Evolutionary conservation across 164 flowering plant genomes (phyloP), one percentile per base, ranked within the genome.

Genomic region (Houttuynia cordata): DNA sequence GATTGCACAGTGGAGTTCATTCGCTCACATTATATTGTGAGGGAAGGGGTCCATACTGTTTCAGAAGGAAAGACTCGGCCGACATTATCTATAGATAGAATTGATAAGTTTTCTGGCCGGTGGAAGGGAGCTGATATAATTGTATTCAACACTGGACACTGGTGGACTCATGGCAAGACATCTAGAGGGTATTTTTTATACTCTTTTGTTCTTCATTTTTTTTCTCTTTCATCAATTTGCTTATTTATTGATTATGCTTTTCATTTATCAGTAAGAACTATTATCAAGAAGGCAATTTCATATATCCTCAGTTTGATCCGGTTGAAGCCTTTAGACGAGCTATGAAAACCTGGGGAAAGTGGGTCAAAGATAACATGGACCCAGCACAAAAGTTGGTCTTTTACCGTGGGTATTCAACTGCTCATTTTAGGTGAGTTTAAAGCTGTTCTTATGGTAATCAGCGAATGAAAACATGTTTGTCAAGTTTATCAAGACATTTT

Each of bases 141-240:
- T 39, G 80, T 91, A 45, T 88, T 91, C 70, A 91, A 88, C 68
- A 87, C 98, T 41, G 98, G 95, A 22, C 98, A 91, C 65, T 91
- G 98, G 98, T 91, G 96, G 96, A 74, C 86, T 71, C 98, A 88
- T 74, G 95, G 95, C 72, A 92, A 89, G 71, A 92, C 96, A 65
- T 78, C 96, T 52, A 77, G 92, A 34, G 96, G 98, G 98, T 92
- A 61, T 40, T 71, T 64, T 21, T 23, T 53, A 39, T 54, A 57
- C 57, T 67, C 47, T 57, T 62, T 20, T 58, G n/a, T 24, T 24
- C 37, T 41, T 23, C 53, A 45, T 40, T 54, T n/a, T 60, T 40
- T n/a, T 61, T 39, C 23, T 24, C 39, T 61, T 30, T 53, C 37
- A 47, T 30, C 23, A 34, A 59, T 51, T 39, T 37, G 25, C 18